Conservation (phyloP, 129 eudicot genomes). For the Flaveria sonorensis region DNA sequence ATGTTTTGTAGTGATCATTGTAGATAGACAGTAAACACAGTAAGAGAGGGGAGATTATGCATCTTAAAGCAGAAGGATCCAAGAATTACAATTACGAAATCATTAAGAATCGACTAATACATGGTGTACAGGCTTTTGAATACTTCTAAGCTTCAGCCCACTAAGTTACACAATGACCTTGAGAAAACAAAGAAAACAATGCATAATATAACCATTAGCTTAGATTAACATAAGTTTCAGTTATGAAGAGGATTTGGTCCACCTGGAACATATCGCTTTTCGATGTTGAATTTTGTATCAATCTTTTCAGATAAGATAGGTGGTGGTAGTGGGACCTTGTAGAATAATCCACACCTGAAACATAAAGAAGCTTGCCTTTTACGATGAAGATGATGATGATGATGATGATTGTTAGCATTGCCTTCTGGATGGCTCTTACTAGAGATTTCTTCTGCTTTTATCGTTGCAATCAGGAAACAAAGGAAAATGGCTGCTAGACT, state of each 20-base stretch:
- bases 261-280: slow-evolving; percentile 65
- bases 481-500: slow-evolving; percentile 31
- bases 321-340: slow-evolving; percentile 27
- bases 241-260: slow-evolving; percentile 86
- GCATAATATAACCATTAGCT: slow-evolving; percentile 8
- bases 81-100: slow-evolving; percentile 4
- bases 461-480: slow-evolving; percentile 37
- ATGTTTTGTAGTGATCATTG: slow-evolving; percentile 1
- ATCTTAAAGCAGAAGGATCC: background rate
- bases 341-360: slow-evolving; percentile 15
- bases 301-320: slow-evolving; percentile 36
- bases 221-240: slow-evolving; percentile 36
- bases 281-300: slow-evolving; percentile 45
- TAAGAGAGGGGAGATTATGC: slow-evolving; percentile 7
- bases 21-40: slow-evolving; percentile 2
- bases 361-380: slow-evolving; percentile 17
- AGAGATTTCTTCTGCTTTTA: slow-evolving; percentile 28
- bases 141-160: slow-evolving; percentile 9
- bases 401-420: slow-evolving; percentile 21
- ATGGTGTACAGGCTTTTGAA: background rate
- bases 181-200: slow-evolving; percentile 15
- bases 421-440: slow-evolving; percentile 21
- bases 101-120: background rate
- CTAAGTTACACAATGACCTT: slow-evolving; percentile 27
- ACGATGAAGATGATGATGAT: slow-evolving; percentile 14